Conservation (phyloP, 1,139 yeast genomes). For the Lodderomyces oxycetoniae region DNA sequence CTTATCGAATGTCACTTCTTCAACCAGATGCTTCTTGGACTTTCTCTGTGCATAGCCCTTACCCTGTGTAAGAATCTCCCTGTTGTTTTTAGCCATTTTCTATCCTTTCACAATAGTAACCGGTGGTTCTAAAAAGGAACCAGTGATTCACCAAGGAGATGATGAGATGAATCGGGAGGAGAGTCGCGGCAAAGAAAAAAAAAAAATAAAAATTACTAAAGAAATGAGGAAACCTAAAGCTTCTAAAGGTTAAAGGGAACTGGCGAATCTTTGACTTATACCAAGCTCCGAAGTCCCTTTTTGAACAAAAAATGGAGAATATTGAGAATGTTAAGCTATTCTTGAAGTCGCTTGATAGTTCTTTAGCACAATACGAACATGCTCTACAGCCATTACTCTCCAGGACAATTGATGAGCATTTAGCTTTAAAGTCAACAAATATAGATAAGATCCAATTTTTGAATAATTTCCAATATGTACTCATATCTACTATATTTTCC, state of each 20-base stretch:
- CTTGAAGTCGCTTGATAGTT: slow-evolving; percentile 24
- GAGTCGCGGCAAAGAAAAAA: too few relatives aligned
- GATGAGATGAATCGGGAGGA: too few relatives aligned
- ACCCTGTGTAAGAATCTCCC: slow-evolving; percentile 87
- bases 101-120: too few relatives aligned
- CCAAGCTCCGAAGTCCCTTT: too few relatives aligned
- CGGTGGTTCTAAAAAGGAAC: too few relatives aligned
- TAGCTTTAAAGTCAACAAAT: slow-evolving; percentile 22
- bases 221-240: neutral
- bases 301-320: slow-evolving; percentile 46
- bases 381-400: slow-evolving; percentile 32
- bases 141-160: too few relatives aligned
- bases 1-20: slow-evolving; percentile 77
- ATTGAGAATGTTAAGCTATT: slow-evolving; percentile 28
- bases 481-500: slow-evolving; percentile 47
- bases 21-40: slow-evolving; percentile 63
- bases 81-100: slow-evolving; percentile 42
- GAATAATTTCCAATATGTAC: slow-evolving; percentile 41
- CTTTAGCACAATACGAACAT: slow-evolving; percentile 27
- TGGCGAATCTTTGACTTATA: too few relatives aligned
- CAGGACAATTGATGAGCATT: slow-evolving; percentile 33
- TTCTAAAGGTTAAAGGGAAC: too few relatives aligned
- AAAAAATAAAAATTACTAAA: slow-evolving; percentile 1
- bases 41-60: slow-evolving; percentile 68
- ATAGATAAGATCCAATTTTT: slow-evolving; percentile 34